Base-by-base conservation (phyloP, 371 early-diverging fungal genomes). In the Cokeromyces recurvatus region DNA sequence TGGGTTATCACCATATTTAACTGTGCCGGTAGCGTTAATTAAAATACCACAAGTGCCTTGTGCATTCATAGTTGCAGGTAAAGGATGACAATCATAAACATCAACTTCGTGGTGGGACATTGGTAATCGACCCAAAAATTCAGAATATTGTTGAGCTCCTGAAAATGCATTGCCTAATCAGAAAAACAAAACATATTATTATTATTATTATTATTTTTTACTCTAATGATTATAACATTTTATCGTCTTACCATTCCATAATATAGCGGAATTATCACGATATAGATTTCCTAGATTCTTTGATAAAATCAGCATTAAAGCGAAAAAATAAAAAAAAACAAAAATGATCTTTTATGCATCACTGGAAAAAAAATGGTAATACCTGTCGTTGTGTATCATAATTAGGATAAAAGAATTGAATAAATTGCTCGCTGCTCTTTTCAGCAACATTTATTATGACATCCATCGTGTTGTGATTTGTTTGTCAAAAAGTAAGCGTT, bases 241-340 rank as follows among this genome's bases (percentile, higher is more conserved):
- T n/a, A n/a, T n/a, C n/a, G 12, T 20, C 31, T 66, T 79, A 70
- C 89, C 89, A 62, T 87, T 87, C 86, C 86, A 87, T 21, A 87
- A 62, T 22, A 89, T 83, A 4, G 84, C 81, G 12, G 87, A 84
- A 22, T 54, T 67, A 43, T 80, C 82, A 37, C 79, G 73, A 59
- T 89, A 89, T 6, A 87, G 55, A 32, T 72, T 79, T 16, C 68
- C 66, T 38, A 87, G 56, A 15, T 71, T 55, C 74, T 78, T 16
- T 9, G 14, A 45, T n/a, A n/a, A n/a, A n/a, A n/a, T n/a, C n/a
- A n/a, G n/a, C n/a, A n/a, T n/a, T n/a, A n/a, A n/a, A n/a, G n/a
- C n/a, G 5, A 29, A 41, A 16, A 41, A 25, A 22, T 2, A 41
- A 24, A n/a, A n/a, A 34, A 15, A 15, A 34, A 14, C 35, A 34